phyloP scores from a whole-genome alignment of 129 eudicot genomes.

The Lactuca saligna region DNA sequence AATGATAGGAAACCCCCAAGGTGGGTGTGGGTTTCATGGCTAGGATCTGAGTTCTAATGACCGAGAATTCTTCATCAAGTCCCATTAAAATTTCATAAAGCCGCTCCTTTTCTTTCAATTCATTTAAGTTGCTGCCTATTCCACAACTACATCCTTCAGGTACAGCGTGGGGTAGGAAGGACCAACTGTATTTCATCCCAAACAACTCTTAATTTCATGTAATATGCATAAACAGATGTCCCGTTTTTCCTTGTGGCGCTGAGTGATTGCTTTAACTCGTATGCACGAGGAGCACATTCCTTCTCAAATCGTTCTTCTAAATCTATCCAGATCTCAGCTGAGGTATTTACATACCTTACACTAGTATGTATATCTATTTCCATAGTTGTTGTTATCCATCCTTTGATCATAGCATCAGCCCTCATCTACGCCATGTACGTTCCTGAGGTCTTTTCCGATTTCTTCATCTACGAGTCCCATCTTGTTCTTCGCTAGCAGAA shows the following conservation, averaged over 20 bases:
- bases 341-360: background rate
- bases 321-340: too few relatives aligned
- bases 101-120: background rate
- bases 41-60: background rate
- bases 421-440: background rate
- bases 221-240: too few relatives aligned
- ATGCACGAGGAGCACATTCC: too few relatives aligned
- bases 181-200: conserved; percentile 1
- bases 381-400: background rate
- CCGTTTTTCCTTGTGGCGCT: too few relatives aligned
- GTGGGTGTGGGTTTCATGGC: background rate
- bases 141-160: background rate
- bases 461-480: background rate
- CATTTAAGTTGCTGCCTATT: background rate
- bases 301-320: too few relatives aligned
- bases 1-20: too few relatives aligned
- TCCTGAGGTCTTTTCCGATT: background rate
- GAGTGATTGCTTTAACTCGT: too few relatives aligned
- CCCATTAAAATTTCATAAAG: background rate
- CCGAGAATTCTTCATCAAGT: background rate
- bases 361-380: background rate
- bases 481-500: background rate
- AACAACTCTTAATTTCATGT: background rate
- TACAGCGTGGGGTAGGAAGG: background rate
- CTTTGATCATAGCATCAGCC: conserved; percentile 1